These are phyloP conservation scores for Sanchytrium tribonematis DNA, from an alignment of 371 early-diverging fungal genomes.

Conservation along the genomic window DNA sequence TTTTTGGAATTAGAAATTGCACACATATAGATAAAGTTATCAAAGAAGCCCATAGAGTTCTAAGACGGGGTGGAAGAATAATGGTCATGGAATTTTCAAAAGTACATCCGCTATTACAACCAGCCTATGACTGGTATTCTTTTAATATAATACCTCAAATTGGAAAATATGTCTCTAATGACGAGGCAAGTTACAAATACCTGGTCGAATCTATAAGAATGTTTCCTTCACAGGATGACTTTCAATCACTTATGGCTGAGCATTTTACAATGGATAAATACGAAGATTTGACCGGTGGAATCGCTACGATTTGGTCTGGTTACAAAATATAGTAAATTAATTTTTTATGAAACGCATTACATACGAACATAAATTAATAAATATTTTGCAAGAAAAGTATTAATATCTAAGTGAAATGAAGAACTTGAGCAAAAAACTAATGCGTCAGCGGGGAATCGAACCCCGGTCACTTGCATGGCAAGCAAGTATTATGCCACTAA, in stretches of 20 bases:
- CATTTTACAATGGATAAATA: slow-evolving; percentile 68
- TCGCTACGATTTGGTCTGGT: slow-evolving; percentile 77
- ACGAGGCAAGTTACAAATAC: slow-evolving; percentile 76
- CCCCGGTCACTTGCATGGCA: not conserved
- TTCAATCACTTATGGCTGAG: slow-evolving; percentile 59
- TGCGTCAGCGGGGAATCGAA: not conserved
- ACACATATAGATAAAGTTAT: slow-evolving; percentile 70
- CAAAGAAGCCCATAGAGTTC: slow-evolving; percentile 61
- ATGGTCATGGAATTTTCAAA: slow-evolving; percentile 73
- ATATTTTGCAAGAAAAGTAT: too few species aligned
- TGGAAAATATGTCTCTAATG: slow-evolving; percentile 62
- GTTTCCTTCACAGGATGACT: slow-evolving; percentile 68
- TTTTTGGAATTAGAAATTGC: slow-evolving; percentile 87
- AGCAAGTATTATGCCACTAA: not conserved
- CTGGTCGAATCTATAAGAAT: slow-evolving; percentile 88
- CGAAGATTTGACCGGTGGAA: slow-evolving; percentile 81
- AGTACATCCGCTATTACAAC: slow-evolving; percentile 21
- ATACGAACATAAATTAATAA: too few species aligned
- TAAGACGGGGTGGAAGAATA: slow-evolving; percentile 79
- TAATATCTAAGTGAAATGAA: not conserved
- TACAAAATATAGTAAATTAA: slow-evolving; percentile 35
- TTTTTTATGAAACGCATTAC: too few species aligned
- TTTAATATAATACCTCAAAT: slow-evolving; percentile 72
- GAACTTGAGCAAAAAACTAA: not conserved
- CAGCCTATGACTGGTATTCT: slow-evolving; percentile 65